phyloP scores from a whole-genome alignment of 164 flowering plant genomes.

The Kalanchoe fedtschenkoi region DNA sequence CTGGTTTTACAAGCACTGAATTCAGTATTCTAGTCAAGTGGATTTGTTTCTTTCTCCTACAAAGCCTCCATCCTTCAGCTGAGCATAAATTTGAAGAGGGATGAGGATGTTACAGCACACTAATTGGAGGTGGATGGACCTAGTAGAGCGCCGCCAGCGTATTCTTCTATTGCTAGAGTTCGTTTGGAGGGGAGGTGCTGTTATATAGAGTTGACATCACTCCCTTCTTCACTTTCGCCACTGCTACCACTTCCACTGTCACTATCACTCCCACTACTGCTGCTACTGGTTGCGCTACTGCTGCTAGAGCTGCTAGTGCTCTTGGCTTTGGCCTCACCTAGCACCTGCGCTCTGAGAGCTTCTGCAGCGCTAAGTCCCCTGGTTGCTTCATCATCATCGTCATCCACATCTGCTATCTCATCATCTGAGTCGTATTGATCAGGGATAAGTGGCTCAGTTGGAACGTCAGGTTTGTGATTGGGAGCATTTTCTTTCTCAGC shows the following conservation, averaged over 20 bases:
- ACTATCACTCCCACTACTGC: slow-evolving; percentile 47
- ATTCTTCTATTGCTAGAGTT: too few relatives aligned
- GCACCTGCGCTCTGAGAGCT: slow-evolving; percentile 70
- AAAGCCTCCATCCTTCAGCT: too few relatives aligned
- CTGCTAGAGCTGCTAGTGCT: slow-evolving; percentile 50
- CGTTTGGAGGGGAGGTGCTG: too few relatives aligned
- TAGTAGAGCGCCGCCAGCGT: too few relatives aligned
- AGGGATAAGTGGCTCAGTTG: slow-evolving; percentile 35
- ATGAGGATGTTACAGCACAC: too few relatives aligned
- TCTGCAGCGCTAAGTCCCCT: slow-evolving; percentile 75
- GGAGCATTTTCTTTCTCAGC: slow-evolving; percentile 20
- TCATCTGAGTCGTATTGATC: slow-evolving; percentile 20
- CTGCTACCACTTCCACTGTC: slow-evolving; percentile 33
- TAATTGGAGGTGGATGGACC: too few relatives aligned
- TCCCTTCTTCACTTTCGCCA: too few relatives aligned
- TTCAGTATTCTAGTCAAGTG: too few relatives aligned
- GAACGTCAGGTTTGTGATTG: slow-evolving; percentile 18
- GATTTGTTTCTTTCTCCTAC: too few relatives aligned
- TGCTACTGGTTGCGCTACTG: slow-evolving; percentile 60
- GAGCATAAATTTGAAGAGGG: too few relatives aligned
- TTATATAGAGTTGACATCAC: too few relatives aligned
- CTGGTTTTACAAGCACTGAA: too few relatives aligned
- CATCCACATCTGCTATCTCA: slow-evolving; percentile 88
- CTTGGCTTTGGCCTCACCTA: slow-evolving; percentile 36
- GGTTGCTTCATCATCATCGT: slow-evolving; percentile 48